Evolutionary conservation across 768 basidiomycete genomes (phyloP).

Genomic region (Suillus sp.): DNA sequence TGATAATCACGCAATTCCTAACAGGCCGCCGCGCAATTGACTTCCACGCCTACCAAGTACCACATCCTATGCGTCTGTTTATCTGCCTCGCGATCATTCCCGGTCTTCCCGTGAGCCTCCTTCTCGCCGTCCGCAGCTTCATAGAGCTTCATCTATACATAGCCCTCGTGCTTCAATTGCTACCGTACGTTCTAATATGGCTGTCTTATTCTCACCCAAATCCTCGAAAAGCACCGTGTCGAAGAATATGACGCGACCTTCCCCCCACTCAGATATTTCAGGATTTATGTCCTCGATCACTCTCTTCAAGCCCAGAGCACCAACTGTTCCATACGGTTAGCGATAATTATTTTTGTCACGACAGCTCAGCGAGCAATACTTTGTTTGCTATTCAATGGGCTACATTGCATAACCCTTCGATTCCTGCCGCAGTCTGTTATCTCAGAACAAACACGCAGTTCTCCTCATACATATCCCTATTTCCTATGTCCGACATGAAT

Average conservation of each 20-base stretch:
- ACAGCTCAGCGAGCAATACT: conserved; percentile 10
- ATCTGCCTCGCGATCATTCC: conserved; percentile 21
- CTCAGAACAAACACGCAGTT: conserved; percentile 1
- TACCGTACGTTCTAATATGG: conserved; percentile 18
- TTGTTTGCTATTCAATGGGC: conserved; percentile 8
- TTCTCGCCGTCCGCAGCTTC: conserved; percentile 31
- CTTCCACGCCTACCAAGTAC: conserved; percentile 23
- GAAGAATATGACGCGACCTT: conserved; percentile 21
- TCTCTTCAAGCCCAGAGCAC: conserved; percentile 14
- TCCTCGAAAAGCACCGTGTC: conserved; percentile 37
- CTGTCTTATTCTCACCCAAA: conserved; percentile 18
- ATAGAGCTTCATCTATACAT: conserved; percentile 19
- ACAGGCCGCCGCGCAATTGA: conserved; percentile 27
- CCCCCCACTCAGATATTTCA: conserved; percentile 30
- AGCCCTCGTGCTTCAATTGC: conserved; percentile 17
- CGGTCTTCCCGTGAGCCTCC: conserved; percentile 29
- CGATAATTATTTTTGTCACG: conserved; percentile 29
- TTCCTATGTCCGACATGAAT: conserved; percentile 6
- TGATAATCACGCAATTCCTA: conserved; percentile 19
- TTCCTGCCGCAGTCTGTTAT: neutral
- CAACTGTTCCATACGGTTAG: conserved; percentile 12
- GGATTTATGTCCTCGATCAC: conserved; percentile 20
- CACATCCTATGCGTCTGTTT: conserved; percentile 15
- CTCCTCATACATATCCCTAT: neutral
- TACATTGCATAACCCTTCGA: conserved; percentile 13